phyloP scores from a whole-genome alignment of 805 yeast species.

The Torulaspora indica region DNA sequence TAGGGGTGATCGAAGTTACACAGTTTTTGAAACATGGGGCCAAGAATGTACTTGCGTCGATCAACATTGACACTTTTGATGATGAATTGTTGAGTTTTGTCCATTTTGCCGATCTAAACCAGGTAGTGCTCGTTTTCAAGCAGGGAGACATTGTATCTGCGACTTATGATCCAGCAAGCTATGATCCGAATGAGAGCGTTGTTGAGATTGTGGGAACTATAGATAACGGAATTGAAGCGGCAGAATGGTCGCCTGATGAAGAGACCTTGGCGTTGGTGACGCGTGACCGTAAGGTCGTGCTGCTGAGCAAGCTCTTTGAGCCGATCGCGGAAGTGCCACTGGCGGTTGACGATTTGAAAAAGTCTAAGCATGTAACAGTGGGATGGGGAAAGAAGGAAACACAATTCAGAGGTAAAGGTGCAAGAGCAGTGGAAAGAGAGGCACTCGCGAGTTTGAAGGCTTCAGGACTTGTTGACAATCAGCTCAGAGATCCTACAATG shows the following conservation, averaged over 20 bases:
- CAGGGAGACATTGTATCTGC: constrained; percentile 75
- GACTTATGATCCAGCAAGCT: constrained; percentile 47
- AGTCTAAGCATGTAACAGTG: constrained; percentile 83
- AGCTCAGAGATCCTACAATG: constrained; percentile 85
- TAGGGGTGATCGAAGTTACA: constrained; percentile 65
- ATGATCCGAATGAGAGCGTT: constrained; percentile 47
- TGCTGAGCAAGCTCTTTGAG: constrained; percentile 74
- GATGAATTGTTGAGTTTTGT: constrained; percentile 50
- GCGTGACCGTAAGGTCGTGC: constrained; percentile 50
- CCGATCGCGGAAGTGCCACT: constrained; percentile 64
- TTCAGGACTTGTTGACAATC: constrained; percentile 63
- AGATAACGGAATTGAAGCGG: constrained; percentile 67
- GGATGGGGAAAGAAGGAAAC: constrained; percentile 99
- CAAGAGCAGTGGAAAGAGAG: constrained; percentile 67
- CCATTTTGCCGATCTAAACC: constrained; percentile 67
- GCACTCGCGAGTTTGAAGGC: constrained; percentile 44
- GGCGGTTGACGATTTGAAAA: constrained; percentile 54
- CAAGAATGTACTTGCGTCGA: constrained; percentile 54
- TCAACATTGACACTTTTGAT: constrained; percentile 43
- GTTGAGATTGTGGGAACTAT: constrained; percentile 80
- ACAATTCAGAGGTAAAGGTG: constrained; percentile 93
- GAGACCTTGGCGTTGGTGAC: constrained; percentile 75
- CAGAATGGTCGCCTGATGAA: constrained; percentile 88
- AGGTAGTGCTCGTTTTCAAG: constrained; percentile 59
- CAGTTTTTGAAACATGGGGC: constrained; percentile 64